Evolutionary conservation across 345 rosid species (phyloP), one percentile per base, ranked within the genome.

Genomic region (Schrenkiella parvula): DNA sequence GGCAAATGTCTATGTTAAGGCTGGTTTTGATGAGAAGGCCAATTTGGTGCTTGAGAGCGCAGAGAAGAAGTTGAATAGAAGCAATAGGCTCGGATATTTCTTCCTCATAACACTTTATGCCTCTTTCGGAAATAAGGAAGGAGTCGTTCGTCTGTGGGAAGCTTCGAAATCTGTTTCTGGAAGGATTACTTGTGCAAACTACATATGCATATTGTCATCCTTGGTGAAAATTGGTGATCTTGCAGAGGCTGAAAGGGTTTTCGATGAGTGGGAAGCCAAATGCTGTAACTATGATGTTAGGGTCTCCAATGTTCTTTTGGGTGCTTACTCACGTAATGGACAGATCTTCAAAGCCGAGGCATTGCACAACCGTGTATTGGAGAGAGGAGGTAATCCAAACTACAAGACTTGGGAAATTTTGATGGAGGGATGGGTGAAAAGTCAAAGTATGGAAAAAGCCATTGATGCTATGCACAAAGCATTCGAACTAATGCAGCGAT

Each of bases 401-500:
- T 86, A 80, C 69, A 88, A 86, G 80, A 86, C 91, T n/a, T 88
- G 91, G 93, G 93, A 88, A 46, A 88, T 88, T 53, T 73, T 88
- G 14, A 80, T 73, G 80, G 91, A 88, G 73, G 91, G 88, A 23
- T 83, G 85, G 87, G 77, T 85, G 66, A 83, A 77, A 57, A 60
- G 74, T 68, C 55, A 62, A 44, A 66, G 76, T 54, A 83, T 86
- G 85, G 83, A 69, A n/a, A 83, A 86, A 64, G 91, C 89, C 32
- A 44, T 85, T 17, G 69, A 73, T 71, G 86, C 89, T 38, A 76
- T 86, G 89, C 80, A 63, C 79, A 63, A 60, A 67, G 82, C 74
- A n/a, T 75, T 86, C 35, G 5, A 68, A 10, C 47, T 81, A 77
- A 59, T 83, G 84, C 78, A 81, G 61, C 31, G 55, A 13, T 84